Base-by-base conservation (phyloP, 2,329 filamentous ascomycete genomes). In the Diaporthe nobilis region DNA sequence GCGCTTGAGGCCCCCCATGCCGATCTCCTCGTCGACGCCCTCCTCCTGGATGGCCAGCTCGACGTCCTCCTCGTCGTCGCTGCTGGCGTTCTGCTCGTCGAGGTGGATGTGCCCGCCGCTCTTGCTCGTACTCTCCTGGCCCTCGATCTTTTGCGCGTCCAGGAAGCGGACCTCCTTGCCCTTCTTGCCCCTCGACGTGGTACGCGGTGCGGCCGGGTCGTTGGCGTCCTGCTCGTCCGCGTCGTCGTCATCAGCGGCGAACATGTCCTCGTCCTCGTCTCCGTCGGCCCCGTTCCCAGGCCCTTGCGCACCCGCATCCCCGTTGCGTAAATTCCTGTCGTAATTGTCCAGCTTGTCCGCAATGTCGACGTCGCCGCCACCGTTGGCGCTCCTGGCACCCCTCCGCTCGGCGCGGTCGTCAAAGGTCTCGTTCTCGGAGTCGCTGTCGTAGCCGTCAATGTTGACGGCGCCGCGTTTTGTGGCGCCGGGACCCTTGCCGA, bases 381-480 rank as follows among this genome's bases (percentile, higher is more conserved):
- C 72, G 70, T n/a, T 80, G 75, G 2, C 77, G 76, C 74, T 86
- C 86, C 47, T 65, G n/a, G 58, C 86, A 5, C 85, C 85, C 78
- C 90, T 90, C 74, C 89, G 89, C 75, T 92, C 91, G 8, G 94
- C 93, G 71, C 94, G 91, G 44, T 90, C 90, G 79, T 97, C 91
- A 83, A 98, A 97, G 60, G 94, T 95, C 82, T 98, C 97, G 78
- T 97, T 96, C 71, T 94, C 91, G 3, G 96, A 98, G 84, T 99
- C 97, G 13, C 94, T 97, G 80, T 98, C 96, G 85, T 98, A 99
- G 70, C 97, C 97, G 81, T 98, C 97, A 55, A 99, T 92, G 81
- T 98, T 98, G 73, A 99, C 94, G 0, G 96, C 97, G 79, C 96
- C 96, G 77, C 97, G 94, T 84, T 98, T 98, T 0, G 95, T 94